Conservation (phyloP, 352 stramenopile genomes). For the Pythium dissotocum region DNA sequence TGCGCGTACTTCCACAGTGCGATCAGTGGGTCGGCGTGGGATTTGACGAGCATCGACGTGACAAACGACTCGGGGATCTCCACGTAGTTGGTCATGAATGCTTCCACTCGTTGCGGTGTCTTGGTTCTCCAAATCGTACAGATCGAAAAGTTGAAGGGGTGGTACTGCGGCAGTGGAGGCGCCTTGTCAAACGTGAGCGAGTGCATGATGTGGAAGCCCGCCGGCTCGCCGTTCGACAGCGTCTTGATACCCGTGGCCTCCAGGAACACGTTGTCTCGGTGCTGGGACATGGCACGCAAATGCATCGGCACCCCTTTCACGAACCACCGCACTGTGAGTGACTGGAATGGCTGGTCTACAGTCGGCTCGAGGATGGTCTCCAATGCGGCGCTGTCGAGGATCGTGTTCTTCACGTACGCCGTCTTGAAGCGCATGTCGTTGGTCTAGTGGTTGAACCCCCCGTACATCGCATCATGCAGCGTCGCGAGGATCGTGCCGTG, state of each 20-base stretch:
- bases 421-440: slow-evolving; percentile 55
- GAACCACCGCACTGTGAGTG: slow-evolving; percentile 57
- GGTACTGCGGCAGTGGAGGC: slow-evolving; percentile 33
- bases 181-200: slow-evolving; percentile 60
- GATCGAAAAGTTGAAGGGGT: slow-evolving; percentile 51
- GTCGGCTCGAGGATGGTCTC: slow-evolving; percentile 42
- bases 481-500: slow-evolving; percentile 44
- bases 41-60: slow-evolving; percentile 33
- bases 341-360: slow-evolving; percentile 42
- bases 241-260: slow-evolving; percentile 49
- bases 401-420: slow-evolving; percentile 46
- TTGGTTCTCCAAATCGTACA: slow-evolving; percentile 48
- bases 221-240: slow-evolving; percentile 39
- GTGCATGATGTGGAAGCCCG: slow-evolving; percentile 64
- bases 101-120: slow-evolving; percentile 11
- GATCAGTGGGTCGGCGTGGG: slow-evolving; percentile 38
- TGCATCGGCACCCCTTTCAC: slow-evolving; percentile 46
- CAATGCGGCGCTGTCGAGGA: slow-evolving; percentile 45
- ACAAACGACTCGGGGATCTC: slow-evolving; percentile 40
- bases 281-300: slow-evolving; percentile 38
- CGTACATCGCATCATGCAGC: slow-evolving; percentile 63
- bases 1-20: slow-evolving; percentile 35
- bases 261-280: slow-evolving; percentile 58
- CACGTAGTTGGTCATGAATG: slow-evolving; percentile 42
- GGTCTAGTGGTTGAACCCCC: slow-evolving; percentile 35